Evolutionary conservation across 2,329 filamentous ascomycete genomes (phyloP).

Genomic region (Venturia oleaginea): DNA sequence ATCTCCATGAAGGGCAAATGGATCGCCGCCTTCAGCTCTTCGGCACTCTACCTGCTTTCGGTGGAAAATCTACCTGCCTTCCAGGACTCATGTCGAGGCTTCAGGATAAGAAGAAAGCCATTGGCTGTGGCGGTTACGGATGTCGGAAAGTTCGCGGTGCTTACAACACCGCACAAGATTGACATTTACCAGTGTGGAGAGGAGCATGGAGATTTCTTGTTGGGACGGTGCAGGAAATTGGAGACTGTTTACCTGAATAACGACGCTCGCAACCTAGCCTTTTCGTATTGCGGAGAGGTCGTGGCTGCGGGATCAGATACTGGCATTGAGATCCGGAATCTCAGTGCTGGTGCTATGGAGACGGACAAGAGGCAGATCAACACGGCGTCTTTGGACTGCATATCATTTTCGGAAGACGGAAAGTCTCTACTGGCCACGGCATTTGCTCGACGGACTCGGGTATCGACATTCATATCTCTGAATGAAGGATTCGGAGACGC

Average conservation of each 20-base stretch:
- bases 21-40: slow-evolving; percentile 73
- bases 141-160: slow-evolving; percentile 64
- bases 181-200: slow-evolving; percentile 66
- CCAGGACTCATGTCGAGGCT: slow-evolving; percentile 53
- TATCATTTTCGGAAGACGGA: slow-evolving; percentile 32
- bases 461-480: slow-evolving; percentile 30
- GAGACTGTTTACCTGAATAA: slow-evolving; percentile 71
- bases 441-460: slow-evolving; percentile 27
- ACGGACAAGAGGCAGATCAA: slow-evolving; percentile 27
- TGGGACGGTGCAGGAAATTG: slow-evolving; percentile 37
- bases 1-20: slow-evolving; percentile 64
- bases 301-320: slow-evolving; percentile 78
- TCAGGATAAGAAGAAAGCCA: slow-evolving; percentile 67
- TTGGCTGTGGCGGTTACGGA: slow-evolving; percentile 70
- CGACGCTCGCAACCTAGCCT: slow-evolving; percentile 64
- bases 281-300: slow-evolving; percentile 74
- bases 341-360: slow-evolving; percentile 17
- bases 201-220: slow-evolving; percentile 46
- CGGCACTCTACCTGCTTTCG: slow-evolving; percentile 63
- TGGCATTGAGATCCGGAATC: slow-evolving; percentile 11
- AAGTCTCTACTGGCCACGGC: slow-evolving; percentile 31
- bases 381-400: slow-evolving; percentile 27
- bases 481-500: slow-evolving; percentile 31
- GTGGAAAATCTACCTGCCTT: slow-evolving; percentile 42
- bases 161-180: slow-evolving; percentile 74